Evolutionary conservation across 768 basidiomycete genomes (phyloP), one percentile per base, ranked within the genome.

Genomic region (Dacryopinax primogenitus): DNA sequence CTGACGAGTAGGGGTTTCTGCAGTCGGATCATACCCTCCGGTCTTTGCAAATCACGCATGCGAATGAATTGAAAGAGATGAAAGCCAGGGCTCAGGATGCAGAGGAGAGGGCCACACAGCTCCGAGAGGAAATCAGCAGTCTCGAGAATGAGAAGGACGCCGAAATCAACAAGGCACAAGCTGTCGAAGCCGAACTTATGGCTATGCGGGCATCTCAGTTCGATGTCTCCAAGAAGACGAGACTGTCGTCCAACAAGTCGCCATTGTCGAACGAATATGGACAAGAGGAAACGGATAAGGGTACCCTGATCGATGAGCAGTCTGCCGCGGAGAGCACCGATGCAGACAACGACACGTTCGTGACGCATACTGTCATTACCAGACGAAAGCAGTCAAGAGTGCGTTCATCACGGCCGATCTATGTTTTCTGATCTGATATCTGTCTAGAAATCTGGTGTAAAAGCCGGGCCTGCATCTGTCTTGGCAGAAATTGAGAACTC

Each of bases 291-390:
- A 58, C 51, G 13, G 51, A 58, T 30, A 30, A 58, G 3, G 51
- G 51, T 15, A 58, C 51, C 3, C 26, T 58, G 3, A 32, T 58
- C 26, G 51, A 58, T 21, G 51, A 58, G 6, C 26, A 58, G 30
- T 58, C 51, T 21, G 30, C 51, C 9, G 51, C 51, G 9, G 51
- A 58, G 51, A 58, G 51, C 30, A 58, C 51, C 26, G 51, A 58
- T 30, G 51, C 51, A 11, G 51, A 58, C 51, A 58, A 58, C 21
- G 51, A 58, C 26, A 58, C 51, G 13, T 58, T 58, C 26, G 51
- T 58, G 15, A 58, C 51, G 13, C 51, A 58, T 21, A 58, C 51
- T 13, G 51, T 58, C 51, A 32, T 58, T 30, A 58, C 51, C 30
- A 13, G 51, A 18, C 12, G 51, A 18, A 58, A 58, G 51, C 26